A percentile compares a stretch with the other conserved stretches of the same genome.
These are phyloP conservation scores for Durio zibethinus DNA, from an alignment of 345 rosid genomes.

Conservation along the genomic window DNA sequence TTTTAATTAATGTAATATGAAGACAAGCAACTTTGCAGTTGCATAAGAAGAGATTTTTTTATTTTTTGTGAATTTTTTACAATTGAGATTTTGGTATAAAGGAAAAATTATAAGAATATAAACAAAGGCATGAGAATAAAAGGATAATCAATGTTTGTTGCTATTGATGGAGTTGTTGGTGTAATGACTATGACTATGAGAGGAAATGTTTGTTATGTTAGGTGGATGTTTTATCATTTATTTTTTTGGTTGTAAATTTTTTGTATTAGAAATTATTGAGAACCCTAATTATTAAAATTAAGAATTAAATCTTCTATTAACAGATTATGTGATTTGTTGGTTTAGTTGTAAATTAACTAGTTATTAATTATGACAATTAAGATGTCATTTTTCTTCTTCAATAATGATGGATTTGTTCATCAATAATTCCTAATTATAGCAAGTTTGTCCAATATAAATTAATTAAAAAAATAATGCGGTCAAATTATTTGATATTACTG, in stretches of 20 bases:
- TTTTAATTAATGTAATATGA: neutral
- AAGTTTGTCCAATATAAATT: neutral
- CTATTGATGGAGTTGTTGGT: slow-evolving; percentile 11
- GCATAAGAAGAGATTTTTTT: neutral
- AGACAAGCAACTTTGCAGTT: neutral
- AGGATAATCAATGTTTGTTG: neutral
- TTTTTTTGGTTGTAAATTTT: neutral
- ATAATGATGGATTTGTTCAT: neutral
- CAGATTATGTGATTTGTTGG: no score
- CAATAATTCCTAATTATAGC: neutral
- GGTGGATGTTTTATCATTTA: slow-evolving; percentile 5
- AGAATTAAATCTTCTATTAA: no score
- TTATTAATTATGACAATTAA: neutral
- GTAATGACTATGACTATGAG: neutral
- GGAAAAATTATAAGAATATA: neutral
- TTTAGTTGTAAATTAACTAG: neutral
- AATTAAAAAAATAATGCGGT: neutral
- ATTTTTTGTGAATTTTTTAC: neutral
- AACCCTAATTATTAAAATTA: no score
- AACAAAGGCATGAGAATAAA: neutral
- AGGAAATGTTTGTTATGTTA: slow-evolving; percentile 4
- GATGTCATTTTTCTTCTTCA: slow-evolving; percentile 4
- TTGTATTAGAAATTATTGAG: no score
- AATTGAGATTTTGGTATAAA: neutral
- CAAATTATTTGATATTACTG: no score